Conservation (phyloP, 2,329 filamentous ascomycete genomes). For the Colletotrichum cordylinicola region DNA sequence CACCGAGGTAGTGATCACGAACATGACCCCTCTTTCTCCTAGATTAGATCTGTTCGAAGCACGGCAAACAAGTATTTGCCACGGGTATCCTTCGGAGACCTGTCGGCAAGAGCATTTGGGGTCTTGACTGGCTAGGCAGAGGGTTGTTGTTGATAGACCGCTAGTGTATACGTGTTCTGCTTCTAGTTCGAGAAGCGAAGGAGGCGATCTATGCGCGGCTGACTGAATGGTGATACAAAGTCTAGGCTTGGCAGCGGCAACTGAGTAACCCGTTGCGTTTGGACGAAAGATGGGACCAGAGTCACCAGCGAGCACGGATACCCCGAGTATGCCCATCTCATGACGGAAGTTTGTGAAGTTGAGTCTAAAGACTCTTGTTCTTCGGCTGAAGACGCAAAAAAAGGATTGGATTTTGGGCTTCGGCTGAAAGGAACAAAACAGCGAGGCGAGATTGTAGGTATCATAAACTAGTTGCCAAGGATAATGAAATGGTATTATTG, state of each 20-base stretch:
- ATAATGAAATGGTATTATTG: neutral
- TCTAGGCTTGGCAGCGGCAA: slow-evolving; percentile 1
- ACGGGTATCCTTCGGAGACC: slow-evolving; percentile 16
- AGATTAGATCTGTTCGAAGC: neutral
- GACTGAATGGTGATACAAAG: slow-evolving; percentile 1
- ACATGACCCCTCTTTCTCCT: neutral
- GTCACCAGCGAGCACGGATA: neutral
- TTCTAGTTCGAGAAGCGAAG: neutral
- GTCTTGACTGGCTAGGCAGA: neutral
- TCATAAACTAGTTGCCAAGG: neutral
- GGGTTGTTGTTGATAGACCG: neutral
- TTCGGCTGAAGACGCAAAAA: neutral
- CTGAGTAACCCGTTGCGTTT: slow-evolving; percentile 11
- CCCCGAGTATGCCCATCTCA: neutral
- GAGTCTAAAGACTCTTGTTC: neutral
- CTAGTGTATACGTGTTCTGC: neutral
- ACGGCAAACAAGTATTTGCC: neutral
- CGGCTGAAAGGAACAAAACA: neutral
- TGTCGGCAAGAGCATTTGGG: slow-evolving; percentile 9
- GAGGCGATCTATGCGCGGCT: slow-evolving; percentile 12
- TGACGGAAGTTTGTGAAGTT: neutral
- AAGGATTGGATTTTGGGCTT: neutral
- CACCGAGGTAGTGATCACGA: neutral
- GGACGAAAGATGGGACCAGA: neutral
- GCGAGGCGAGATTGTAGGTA: neutral